Base-by-base conservation (phyloP, 2,329 filamentous ascomycete genomes). In the Aspergillus sclerotialis region DNA sequence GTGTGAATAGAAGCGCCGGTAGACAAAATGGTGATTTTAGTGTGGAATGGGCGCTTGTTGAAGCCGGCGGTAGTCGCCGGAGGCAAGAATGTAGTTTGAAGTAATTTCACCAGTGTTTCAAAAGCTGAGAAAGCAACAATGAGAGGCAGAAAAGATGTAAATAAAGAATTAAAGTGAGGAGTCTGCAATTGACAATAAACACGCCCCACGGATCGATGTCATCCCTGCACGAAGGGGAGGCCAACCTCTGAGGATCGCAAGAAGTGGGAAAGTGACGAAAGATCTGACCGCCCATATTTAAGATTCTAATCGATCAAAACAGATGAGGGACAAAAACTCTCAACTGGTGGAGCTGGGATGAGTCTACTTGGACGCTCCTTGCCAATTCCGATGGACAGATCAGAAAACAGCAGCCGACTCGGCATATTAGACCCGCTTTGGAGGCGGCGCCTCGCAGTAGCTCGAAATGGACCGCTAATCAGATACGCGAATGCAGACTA, bases 1-100 rank as follows among this genome's bases (percentile, higher is more conserved):
- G 17, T 9, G 19, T 24, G 32, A 31, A 34, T 15, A 40, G 37
- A 50, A 45, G 48, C 48, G 46, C 48, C 44, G 38, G 40, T 43
- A 41, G 30, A 35, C 41, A 39, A 36, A 39, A 48, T 39, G 36
- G 38, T 30, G 31, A 19, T 31, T 21, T 13, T 21, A 33, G 24
- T 30, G 32, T 37, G 21, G 21, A 37, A 35, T 38, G 36, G 32
- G 46, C 42, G 48, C 45, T 42, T 50, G 39, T 31, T 42, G 43
- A 35, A 14, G 32, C 38, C 13, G 26, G 26, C 26, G 26, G 26
- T 12, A 12, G 26, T 13, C 7, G 37, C 32, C 37, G 24, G 28
- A n/a, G 34, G 36, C 36, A 42, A 35, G 33, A 40, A 25, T 28
- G 23, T 24, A 35, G 25, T 34, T 32, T 40, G 38, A 28, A 40